Evolutionary conservation across 371 early-diverging fungal genomes (phyloP), one percentile per base, ranked within the genome.

Genomic region (Mucor sp.): DNA sequence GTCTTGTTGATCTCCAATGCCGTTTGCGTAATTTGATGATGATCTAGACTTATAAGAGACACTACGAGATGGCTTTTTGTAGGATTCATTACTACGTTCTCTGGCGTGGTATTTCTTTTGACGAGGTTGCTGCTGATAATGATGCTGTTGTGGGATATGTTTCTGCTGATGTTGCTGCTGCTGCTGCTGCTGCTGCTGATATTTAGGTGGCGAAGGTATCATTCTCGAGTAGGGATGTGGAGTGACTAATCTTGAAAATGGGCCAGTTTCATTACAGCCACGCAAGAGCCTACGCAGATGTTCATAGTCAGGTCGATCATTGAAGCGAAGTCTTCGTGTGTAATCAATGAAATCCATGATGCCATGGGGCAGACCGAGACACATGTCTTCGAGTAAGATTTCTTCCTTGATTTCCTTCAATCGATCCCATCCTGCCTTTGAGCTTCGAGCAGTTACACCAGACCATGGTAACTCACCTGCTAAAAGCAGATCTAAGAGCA

Each of bases 251-350:
- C 60, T 69, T 14, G 69, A 64, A 56, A 64, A 69, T 4, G 69
- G 69, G 27, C 69, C 69, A n/a, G 33, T 23, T 60, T 64, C 55
- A 56, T 33, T 71, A 14, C 75, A 80, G 4, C 77, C 79, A 33
- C 66, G 72, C 39, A 90, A 65, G n/a, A 85, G 56, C 8, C 68
- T 72, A 14, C 82, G 78, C 32, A 89, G 63, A 60, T 83, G 76
- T 37, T 92, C 90, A 79, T 99, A 99, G 77, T 99, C 94, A 11
- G 99, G 99, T 47, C 90, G 84, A 66, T 98, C 95, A 48, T 93
- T 91, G 74, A 97, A 99, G 61, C 87, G 87, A 56, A 98, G 84
- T 43, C 82, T 80, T 63, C 97, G 80, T 1, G 92, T 85, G 70
- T 98, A 97, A 1, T 86, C 85, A 33, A 89, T 80, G 65, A 81